phyloP scores from a whole-genome alignment of 176 grass and related monocot genomes.

The Dendrocalamus sinicus region DNA sequence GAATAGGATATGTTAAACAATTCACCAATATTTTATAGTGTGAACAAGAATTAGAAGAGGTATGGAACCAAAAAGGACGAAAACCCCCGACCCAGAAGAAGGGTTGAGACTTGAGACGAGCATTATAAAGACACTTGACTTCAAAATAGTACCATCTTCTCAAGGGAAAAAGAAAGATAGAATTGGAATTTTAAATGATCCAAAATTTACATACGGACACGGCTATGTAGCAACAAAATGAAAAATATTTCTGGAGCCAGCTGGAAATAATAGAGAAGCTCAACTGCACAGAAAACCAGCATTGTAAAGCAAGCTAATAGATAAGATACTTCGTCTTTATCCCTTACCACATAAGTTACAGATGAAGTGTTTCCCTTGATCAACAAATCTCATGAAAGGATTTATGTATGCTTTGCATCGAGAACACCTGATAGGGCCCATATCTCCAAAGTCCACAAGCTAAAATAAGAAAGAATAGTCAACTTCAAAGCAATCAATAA shows the following conservation, averaged over 20 bases:
- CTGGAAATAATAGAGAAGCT: not conserved
- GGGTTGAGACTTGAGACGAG: not conserved
- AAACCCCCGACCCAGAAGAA: not conserved
- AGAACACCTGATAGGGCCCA: conserved; percentile 79
- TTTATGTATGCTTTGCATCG: conserved; percentile 95
- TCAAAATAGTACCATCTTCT: conserved; percentile 1
- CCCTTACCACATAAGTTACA: conserved; percentile 85
- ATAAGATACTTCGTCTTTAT: conserved; percentile 26
- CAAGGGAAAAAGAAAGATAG: not conserved
- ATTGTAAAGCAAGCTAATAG: conserved; percentile 35
- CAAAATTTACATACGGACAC: not conserved
- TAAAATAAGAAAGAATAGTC: conserved; percentile 45
- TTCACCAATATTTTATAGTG: not conserved
- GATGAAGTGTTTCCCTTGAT: conserved; percentile 77
- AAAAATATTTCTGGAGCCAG: not conserved
- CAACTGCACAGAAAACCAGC: conserved; percentile 5
- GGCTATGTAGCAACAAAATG: not conserved
- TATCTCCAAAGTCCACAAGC: conserved; percentile 88
- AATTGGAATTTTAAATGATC: not conserved
- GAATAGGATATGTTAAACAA: not conserved
- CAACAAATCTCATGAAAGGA: conserved; percentile 91
- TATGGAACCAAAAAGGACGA: not conserved
- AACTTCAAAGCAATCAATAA: conserved; percentile 24
- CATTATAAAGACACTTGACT: conserved; percentile 10
- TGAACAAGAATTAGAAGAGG: not conserved